Percentiles rank a stretch among this genome's conserved stretches.
Conservation (phyloP, 225 moss, liverwort and hornwort genomes). For the Polytrichum commune region DNA sequence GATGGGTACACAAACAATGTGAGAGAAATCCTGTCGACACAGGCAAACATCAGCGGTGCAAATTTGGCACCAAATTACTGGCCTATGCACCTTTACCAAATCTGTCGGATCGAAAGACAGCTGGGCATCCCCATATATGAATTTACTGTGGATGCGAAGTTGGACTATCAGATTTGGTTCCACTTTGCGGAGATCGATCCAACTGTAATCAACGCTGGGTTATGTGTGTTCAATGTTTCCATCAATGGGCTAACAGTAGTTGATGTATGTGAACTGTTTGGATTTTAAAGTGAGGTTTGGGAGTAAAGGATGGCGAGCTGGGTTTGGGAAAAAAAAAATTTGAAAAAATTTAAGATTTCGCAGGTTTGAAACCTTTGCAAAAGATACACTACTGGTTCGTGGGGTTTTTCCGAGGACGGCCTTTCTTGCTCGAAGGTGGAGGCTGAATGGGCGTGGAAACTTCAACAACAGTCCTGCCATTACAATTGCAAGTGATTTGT, state of each 20-base stretch:
- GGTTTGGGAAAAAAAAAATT: too few species aligned
- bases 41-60: constrained; percentile 31
- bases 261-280: too few species aligned
- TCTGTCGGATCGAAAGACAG: constrained; percentile 45
- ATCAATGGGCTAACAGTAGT: constrained; percentile 44
- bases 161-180: constrained; percentile 90
- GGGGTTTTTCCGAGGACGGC: too few species aligned
- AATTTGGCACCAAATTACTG: constrained; percentile 66
- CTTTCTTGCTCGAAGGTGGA: too few species aligned
- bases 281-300: too few species aligned
- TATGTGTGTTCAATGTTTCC: constrained; percentile 68
- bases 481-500: too few species aligned
- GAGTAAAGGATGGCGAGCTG: too few species aligned
- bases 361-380: too few species aligned
- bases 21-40: constrained; percentile 39
- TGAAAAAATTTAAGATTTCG: too few species aligned
- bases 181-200: constrained; percentile 92
- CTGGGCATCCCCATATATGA: constrained; percentile 45
- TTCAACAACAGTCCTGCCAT: too few species aligned
- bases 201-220: constrained; percentile 49
- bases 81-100: constrained; percentile 69
- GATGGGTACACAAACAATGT: constrained; percentile 33
- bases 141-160: constrained; percentile 70
- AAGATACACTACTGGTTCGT: too few species aligned
- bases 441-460: too few species aligned